Evolutionary conservation across 768 basidiomycete genomes (phyloP).

Genomic region (Pseudohyphozyma bogoriensis): DNA sequence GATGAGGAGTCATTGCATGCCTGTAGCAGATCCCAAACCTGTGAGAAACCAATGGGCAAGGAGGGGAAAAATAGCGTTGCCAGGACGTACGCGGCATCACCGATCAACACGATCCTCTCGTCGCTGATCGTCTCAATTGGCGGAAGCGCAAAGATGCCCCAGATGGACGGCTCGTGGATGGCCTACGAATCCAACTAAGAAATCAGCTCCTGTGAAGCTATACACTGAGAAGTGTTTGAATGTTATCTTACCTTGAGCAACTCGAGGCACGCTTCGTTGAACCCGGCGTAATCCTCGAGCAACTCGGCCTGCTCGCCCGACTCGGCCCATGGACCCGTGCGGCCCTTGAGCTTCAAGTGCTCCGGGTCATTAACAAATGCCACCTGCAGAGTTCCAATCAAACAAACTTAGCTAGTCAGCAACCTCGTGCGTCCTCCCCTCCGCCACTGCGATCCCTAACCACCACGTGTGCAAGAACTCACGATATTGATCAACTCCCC

Average conservation of each 20-base stretch:
- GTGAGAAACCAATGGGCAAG: too few relatives aligned
- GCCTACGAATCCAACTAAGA: background rate
- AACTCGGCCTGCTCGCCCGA: background rate
- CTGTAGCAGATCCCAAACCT: too few relatives aligned
- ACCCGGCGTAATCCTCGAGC: background rate
- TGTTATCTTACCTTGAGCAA: background rate
- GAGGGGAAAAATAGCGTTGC: background rate
- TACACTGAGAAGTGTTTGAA: too few relatives aligned
- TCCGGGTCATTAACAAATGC: background rate
- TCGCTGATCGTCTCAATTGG: background rate
- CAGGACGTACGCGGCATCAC: background rate
- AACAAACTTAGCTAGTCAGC: too few relatives aligned
- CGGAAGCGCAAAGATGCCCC: background rate
- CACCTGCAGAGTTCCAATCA: too few relatives aligned
- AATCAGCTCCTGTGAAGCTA: too few relatives aligned
- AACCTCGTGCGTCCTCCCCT: too few relatives aligned
- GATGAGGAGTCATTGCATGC: conserved; percentile 1
- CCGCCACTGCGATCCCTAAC: too few relatives aligned
- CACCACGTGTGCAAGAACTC: too few relatives aligned
- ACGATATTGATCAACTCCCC: background rate
- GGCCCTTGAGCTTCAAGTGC: background rate
- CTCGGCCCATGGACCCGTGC: background rate
- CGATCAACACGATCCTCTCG: background rate
- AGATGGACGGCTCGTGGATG: conserved; percentile 1
- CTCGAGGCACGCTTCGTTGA: background rate